These are phyloP conservation scores for Penicillium antarcticum DNA, from an alignment of 495 filamentous ascomycete species.

Conservation along the genomic window DNA sequence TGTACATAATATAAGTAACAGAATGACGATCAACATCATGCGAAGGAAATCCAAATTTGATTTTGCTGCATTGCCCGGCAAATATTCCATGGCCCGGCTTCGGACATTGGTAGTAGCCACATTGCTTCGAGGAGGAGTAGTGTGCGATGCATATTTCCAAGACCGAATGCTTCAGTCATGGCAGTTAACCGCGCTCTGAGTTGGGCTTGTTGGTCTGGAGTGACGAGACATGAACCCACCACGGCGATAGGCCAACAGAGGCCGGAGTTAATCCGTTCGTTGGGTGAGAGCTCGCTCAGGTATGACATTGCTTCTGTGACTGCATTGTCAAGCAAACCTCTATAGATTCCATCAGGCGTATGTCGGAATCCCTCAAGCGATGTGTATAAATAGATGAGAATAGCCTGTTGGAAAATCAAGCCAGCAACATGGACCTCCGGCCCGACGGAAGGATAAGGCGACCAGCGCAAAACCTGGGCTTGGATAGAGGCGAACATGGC, in stretches of 20 bases:
- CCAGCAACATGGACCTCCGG: slow-evolving; percentile 34
- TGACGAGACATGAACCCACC: slow-evolving; percentile 29
- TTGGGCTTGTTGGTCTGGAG: slow-evolving; percentile 17
- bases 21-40: slow-evolving; percentile 16
- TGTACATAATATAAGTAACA: slow-evolving; percentile 7
- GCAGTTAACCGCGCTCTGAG: slow-evolving; percentile 18
- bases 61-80: slow-evolving; percentile 37
- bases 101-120: slow-evolving; percentile 25
- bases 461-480: slow-evolving; percentile 33
- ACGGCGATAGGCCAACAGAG: slow-evolving; percentile 40
- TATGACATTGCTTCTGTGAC: slow-evolving; percentile 31
- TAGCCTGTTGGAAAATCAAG: slow-evolving; percentile 35
- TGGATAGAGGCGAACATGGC: slow-evolving; percentile 41
- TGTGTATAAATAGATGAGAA: slow-evolving; percentile 37
- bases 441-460: slow-evolving; percentile 27
- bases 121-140: slow-evolving; percentile 33
- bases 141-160: slow-evolving; percentile 38
- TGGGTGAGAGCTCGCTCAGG: slow-evolving; percentile 23
- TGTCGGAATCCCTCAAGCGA: slow-evolving; percentile 27
- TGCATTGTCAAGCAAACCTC: slow-evolving; percentile 24
- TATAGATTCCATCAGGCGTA: slow-evolving; percentile 29
- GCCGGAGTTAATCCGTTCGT: slow-evolving; percentile 33
- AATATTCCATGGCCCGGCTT: slow-evolving; percentile 38
- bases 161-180: slow-evolving; percentile 30
- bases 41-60: slow-evolving; percentile 42